Evolutionary conservation across 2,329 filamentous ascomycete species (phyloP), one percentile per base, ranked within the genome.

Genomic region (Escovopsis weberi): DNA sequence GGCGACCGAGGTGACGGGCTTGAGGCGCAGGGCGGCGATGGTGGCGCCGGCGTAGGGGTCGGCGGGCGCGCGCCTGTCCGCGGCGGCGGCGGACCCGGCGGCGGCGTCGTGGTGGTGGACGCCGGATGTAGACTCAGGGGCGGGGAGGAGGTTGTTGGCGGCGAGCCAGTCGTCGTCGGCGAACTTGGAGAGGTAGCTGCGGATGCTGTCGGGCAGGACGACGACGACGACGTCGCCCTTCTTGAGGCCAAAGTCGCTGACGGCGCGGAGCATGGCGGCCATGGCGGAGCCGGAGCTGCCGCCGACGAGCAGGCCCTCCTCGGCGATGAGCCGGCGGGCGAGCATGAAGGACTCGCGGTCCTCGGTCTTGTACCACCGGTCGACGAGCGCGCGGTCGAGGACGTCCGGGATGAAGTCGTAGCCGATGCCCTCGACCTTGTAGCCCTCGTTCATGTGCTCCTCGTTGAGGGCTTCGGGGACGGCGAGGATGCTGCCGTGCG

Each of bases 361-460:
- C 47, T 89, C 85, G 4, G 91, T 98, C 76, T 98, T 98, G 69
- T 95, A 96, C 91, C 91, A 98, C 58, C 82, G 83, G 61, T 95
- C 85, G 28, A 98, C 84, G 5, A 75, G 61, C 26, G 79, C 64
- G 56, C 82, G 85, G 51, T 91, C 80, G 43, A 98, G 70, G 5
- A 98, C 93, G 23, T 96, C 85, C 6, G 93, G 91, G 46, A 98
- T 83, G 61, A 98, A 98, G 61, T 98, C 91, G 61, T 98, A 98
- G 18, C 91, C 91, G 55, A 98, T 98, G 37, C 91, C 91, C 67
- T 98, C 91, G 1, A 98, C 91, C 68, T 98, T 96, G 70, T 98
- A 98, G 1, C 80, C 70, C 61, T 86, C 79, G 56, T 95, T 89
- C 47, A 75, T 74, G 57, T 80, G 76, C 49, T 85, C 81, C 39